Evolutionary conservation across 192 early-diverging fungal genomes (phyloP), one percentile per base, ranked within the genome.

Genomic region (Entrophospora sp.): DNA sequence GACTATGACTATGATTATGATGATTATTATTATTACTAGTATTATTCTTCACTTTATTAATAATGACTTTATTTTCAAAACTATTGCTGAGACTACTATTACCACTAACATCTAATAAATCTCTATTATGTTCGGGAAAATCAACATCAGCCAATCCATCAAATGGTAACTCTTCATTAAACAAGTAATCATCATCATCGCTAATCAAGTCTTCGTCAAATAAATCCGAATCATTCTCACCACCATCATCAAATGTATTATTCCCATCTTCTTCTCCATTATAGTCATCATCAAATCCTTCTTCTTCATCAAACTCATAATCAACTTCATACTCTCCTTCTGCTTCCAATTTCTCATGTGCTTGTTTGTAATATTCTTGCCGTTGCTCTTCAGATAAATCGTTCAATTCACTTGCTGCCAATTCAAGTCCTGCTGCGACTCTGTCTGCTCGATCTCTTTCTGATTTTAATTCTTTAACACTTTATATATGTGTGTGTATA

Each of bases 401-500:
- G 6, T 16, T 24, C 22, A 30, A 43, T 36, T 58, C 53, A 45
- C 49, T 37, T 22, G 53, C 45, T 37, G 53, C 45, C 30, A 24
- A 31, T 45, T 68, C 61, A 35, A 55, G 31, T 0, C 38, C 43
- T 24, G 67, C 61, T 37, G 61, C 73, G 20, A 59, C 56, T 9
- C 46, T 46, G 10, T 38, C 61, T 3, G 67, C 70, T 28, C 68
- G 64, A 35, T 75, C 72, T 43, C 72, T 61, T 56, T 78, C 77
- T 6, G 74, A 74, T 61, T 78, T 78, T 3, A 78, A 44, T 31
- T 78, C 77, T 34, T 78, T 78, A 4, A 77, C 75, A 24, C 75
- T 70, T 34, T 35, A 55, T 32, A 34, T 35, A 14, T 28, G 10
- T n/a, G n/a, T n/a, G n/a, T n/a, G n/a, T n/a, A n/a, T n/a, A n/a